Percentiles rank a stretch among this genome's conserved stretches.
Conservation (phyloP, 768 basidiomycete genomes). For the Termitomyces sp. region DNA sequence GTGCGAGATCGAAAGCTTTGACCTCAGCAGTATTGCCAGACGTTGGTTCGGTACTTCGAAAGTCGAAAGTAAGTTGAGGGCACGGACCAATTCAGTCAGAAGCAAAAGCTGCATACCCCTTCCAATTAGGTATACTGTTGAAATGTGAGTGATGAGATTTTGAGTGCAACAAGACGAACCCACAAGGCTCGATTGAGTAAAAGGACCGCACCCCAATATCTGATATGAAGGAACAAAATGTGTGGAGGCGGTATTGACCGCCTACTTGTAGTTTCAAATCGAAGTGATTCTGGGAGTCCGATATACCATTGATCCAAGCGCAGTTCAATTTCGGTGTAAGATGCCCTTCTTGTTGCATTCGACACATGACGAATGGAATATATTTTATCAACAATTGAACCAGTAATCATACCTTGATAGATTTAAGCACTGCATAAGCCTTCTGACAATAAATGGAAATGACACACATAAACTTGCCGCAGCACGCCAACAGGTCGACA, state of each 20-base stretch:
- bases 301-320: conserved; percentile 73
- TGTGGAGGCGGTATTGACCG: conserved; percentile 55
- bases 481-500: conserved; percentile 53
- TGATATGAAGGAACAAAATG: conserved; percentile 62
- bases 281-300: conserved; percentile 57
- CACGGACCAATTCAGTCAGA: neutral
- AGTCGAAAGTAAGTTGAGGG: conserved; percentile 5
- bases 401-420: conserved; percentile 55
- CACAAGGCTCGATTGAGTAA: conserved; percentile 77
- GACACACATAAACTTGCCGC: conserved; percentile 53
- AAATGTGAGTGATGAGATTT: conserved; percentile 5
- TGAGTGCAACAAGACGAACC: conserved; percentile 25
- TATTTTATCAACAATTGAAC: conserved; percentile 58
- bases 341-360: conserved; percentile 40
- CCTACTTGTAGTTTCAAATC: conserved; percentile 53
- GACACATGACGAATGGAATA: conserved; percentile 60
- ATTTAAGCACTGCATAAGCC: neutral
- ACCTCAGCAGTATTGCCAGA: conserved; percentile 46
- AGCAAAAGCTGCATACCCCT: conserved; percentile 38
- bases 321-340: conserved; percentile 54
- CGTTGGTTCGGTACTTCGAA: conserved; percentile 35
- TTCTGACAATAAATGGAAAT: neutral
- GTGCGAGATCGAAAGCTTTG: conserved; percentile 72
- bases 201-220: conserved; percentile 74
- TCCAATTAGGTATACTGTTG: conserved; percentile 67